Evolutionary conservation across 148 eudicot genomes (phyloP), one percentile per base, ranked within the genome.

Genomic region (Nepenthes gracilis): DNA sequence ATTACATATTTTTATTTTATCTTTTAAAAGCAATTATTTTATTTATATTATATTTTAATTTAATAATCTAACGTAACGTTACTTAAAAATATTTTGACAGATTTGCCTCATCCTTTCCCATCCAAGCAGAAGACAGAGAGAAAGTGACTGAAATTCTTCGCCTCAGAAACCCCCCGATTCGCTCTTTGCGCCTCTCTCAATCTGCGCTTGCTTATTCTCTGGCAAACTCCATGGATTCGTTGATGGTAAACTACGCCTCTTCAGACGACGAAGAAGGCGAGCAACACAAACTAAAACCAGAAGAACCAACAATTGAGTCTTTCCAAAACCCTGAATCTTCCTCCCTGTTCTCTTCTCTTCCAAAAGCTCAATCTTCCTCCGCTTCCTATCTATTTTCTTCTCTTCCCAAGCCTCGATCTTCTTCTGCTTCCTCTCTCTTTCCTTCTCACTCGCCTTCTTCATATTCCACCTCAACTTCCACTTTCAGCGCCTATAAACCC

Each of bases 241-340:
- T 85, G 37, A 60, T 85, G 34, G 76, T 82, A 9, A 80, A 60
- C 58, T 85, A 85, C 66, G 83, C 83, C 8, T 85, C 92, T 9
- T 85, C 92, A 9, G 81, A 76, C 62, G 92, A 83, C 7, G 90
- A 84, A 58, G 78, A 74, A 4, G 76, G 75, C 4, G 67, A 68
- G 60, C 51, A 8, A 43, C 52, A 59, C 23, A 23, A 23, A 12
- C 74, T 45, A 7, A 74, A 33, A 49, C 61, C 35, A 9, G 33
- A 54, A 9, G 33, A 37, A 2, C 53, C 47, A 6, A 32, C 61
- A 62, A 62, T 55, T n/a, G 53, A 10, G 0, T 49, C 0, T n/a
- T 2, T 2, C 50, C 58, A 34, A 49, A 58, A 14, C 59, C 9
- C 62, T 38, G 43, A 56, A 23, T 38, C 57, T 55, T 15, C 64